A percentile compares a stretch with the other conserved stretches of the same genome.
Conservation (phyloP, 2,329 filamentous ascomycete genomes). For the Fusarium tricinctum region DNA sequence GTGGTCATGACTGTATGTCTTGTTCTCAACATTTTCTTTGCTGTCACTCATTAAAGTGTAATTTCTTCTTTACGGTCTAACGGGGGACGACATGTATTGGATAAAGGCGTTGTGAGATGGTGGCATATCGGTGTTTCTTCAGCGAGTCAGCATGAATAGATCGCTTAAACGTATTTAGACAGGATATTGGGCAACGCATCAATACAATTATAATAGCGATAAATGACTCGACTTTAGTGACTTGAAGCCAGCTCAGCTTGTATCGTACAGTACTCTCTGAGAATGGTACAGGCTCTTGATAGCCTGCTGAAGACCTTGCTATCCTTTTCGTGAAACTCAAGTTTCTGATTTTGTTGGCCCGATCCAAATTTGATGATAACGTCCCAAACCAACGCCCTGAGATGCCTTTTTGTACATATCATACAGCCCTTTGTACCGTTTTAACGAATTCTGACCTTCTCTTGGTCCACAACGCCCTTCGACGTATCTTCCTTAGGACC, state of each 20-base stretch:
- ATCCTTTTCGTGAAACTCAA: not conserved
- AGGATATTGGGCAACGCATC: slow-evolving; percentile 38
- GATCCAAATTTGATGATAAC: slow-evolving; percentile 20
- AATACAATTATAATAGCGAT: slow-evolving; percentile 44
- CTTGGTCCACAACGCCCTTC: slow-evolving; percentile 47
- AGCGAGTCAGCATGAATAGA: slow-evolving; percentile 42
- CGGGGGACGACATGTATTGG: slow-evolving; percentile 37
- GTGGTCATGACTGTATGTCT: slow-evolving; percentile 92
- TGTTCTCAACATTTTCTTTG: slow-evolving; percentile 86
- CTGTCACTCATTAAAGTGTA: slow-evolving; percentile 64
- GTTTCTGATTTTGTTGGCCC: slow-evolving; percentile 16
- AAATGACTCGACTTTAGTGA: slow-evolving; percentile 16
- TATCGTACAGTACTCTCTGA: slow-evolving; percentile 35
- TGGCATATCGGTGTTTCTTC: slow-evolving; percentile 42
- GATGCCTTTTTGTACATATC: slow-evolving; percentile 50
- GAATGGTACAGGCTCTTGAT: not conserved
- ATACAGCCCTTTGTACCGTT: slow-evolving; percentile 39
- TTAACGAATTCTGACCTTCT: slow-evolving; percentile 52
- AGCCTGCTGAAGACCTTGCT: not conserved
- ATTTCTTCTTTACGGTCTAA: slow-evolving; percentile 34
- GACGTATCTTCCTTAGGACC: slow-evolving; percentile 49
- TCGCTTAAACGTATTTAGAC: slow-evolving; percentile 46
- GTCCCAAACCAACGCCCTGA: slow-evolving; percentile 48
- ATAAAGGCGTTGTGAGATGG: slow-evolving; percentile 42
- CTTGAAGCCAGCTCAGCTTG: slow-evolving; percentile 4